A percentile compares a stretch with the other conserved stretches of the same genome.
phyloP scores from a whole-genome alignment of 306 rosid genomes.

The Spatholobus suberectus region DNA sequence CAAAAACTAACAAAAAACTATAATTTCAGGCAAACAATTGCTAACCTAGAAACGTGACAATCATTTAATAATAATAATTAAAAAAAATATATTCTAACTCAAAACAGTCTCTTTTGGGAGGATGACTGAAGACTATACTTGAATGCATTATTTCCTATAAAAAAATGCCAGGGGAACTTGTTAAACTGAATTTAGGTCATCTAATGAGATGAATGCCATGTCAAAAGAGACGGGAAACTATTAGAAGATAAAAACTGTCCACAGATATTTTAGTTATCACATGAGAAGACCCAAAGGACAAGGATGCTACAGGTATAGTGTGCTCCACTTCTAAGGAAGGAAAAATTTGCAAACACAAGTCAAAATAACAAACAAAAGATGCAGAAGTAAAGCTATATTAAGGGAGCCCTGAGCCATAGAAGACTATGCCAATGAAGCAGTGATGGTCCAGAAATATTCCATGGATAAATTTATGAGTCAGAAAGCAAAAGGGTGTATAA shows the following conservation, averaged over 20 bases:
- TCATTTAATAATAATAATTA: not conserved
- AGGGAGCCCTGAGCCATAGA: not conserved
- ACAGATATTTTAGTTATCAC: not conserved
- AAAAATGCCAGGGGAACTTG: not conserved
- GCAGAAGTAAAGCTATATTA: not conserved
- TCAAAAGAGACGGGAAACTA: not conserved
- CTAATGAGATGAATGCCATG: not conserved
- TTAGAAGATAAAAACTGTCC: not conserved
- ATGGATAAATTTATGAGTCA: not conserved
- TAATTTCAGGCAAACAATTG: not conserved
- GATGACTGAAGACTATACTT: not conserved
- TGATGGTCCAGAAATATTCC: conserved; percentile 16
- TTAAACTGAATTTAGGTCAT: not conserved
- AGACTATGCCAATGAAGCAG: not conserved
- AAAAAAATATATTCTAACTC: not conserved
- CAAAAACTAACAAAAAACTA: not conserved
- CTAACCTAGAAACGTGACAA: not conserved
- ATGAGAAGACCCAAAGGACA: not conserved
- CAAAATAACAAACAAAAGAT: not conserved
- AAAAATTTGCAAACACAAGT: not conserved
- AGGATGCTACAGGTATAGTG: not conserved
- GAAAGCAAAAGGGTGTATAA: not conserved
- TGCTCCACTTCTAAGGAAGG: not conserved
- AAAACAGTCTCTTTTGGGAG: not conserved
- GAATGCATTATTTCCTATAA: not conserved